Evolutionary conservation across 805 yeast species (phyloP).

Genomic region (Saccharomycopsis guyanensis): DNA sequence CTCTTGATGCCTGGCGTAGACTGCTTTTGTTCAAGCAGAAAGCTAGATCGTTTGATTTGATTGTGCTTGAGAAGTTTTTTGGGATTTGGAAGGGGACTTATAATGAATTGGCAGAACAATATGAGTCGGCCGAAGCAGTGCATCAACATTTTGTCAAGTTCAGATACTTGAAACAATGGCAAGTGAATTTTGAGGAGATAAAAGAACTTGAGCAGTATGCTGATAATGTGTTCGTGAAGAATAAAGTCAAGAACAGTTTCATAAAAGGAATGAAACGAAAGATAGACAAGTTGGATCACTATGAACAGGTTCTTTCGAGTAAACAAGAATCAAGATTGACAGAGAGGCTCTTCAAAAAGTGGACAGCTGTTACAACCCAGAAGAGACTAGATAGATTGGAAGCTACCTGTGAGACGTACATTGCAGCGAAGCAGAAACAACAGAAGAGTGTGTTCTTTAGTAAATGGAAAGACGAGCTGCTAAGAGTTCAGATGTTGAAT

Average conservation of each 20-base stretch:
- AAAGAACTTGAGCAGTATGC: not conserved
- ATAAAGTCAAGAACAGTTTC: not conserved
- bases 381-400: constrained; percentile 4
- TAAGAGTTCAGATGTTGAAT: not conserved
- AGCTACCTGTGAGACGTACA: not conserved
- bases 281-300: not conserved
- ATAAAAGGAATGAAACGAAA: not conserved
- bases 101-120: not conserved
- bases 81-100: constrained; percentile 7
- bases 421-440: not conserved
- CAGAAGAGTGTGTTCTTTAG: not conserved
- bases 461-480: constrained; percentile 4
- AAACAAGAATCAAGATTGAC: not conserved
- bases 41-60: not conserved
- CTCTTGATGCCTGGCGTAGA: constrained; percentile 5
- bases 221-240: not conserved
- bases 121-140: not conserved
- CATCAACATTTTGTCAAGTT: not conserved
- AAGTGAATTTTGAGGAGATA: not conserved
- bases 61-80: constrained; percentile 2
- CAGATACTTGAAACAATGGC: constrained; percentile 10
- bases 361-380: not conserved
- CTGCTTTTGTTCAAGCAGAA: not conserved
- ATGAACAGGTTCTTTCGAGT: not conserved
- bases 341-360: not conserved